Conservation (phyloP, 2,329 filamentous ascomycete genomes). For the Escovopsis weberi region DNA sequence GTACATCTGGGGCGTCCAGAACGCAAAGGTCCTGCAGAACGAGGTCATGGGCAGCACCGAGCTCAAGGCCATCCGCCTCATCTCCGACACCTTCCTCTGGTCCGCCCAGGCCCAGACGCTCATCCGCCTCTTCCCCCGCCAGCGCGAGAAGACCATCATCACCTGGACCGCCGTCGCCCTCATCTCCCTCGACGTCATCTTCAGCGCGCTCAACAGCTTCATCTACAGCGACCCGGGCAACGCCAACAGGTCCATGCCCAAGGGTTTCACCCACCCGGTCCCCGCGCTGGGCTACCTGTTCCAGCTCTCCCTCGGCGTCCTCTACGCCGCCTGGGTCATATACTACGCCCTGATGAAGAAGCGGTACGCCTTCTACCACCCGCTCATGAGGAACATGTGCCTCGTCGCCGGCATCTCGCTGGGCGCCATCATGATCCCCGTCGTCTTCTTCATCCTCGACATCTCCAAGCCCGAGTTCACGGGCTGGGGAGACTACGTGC, state of each 20-base stretch:
- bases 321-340: constrained; percentile 88
- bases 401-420: constrained; percentile 68
- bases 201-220: constrained; percentile 86
- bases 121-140: constrained; percentile 87
- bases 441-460: constrained; percentile 87
- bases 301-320: constrained; percentile 67
- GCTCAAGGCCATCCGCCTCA: constrained; percentile 78
- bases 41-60: constrained; percentile 73
- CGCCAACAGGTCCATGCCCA: constrained; percentile 44
- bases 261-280: constrained; percentile 75
- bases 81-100: constrained; percentile 95
- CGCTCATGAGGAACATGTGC: constrained; percentile 78
- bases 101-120: constrained; percentile 93
- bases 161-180: constrained; percentile 96
- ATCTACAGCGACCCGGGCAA: constrained; percentile 35
- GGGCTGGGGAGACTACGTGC: constrained; percentile 87
- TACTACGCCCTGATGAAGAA: constrained; percentile 90
- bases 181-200: constrained; percentile 79
- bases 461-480: constrained; percentile 74
- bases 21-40: constrained; percentile 59
- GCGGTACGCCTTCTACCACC: constrained; percentile 79
- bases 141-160: constrained; percentile 95
- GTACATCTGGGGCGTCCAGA: constrained; percentile 65
- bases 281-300: constrained; percentile 86
- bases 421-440: constrained; percentile 69